Base-by-base conservation (phyloP, 805 yeast genomes). In the Tetrapisispora iriomotensis region DNA sequence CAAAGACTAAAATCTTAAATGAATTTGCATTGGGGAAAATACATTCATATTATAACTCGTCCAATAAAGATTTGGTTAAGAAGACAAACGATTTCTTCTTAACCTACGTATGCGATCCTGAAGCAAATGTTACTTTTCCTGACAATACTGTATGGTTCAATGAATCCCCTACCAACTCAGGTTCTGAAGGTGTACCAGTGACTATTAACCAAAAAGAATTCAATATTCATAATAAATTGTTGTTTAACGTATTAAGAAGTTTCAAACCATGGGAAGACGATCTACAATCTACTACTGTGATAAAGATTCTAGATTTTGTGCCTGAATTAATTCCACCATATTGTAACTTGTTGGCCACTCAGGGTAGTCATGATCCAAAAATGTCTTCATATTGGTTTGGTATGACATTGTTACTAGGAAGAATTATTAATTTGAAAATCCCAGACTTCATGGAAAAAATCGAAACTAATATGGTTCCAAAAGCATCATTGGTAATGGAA, bases 251-350 rank as follows among this genome's bases (percentile, higher is more conserved):
- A 5, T 54, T 87, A 18, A 75, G 76, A 7, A 64, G 68, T 23
- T 65, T 88, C 50, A 84, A 82, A 49, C 95, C 96, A 1, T 79
- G 94, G 84, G 87, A 82, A 45, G 80, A 82, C 45, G 71, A 70
- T 15, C 43, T 62, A 21, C 94, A 86, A 49, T 62, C 79, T 40
- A 70, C 71, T 12, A 66, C 82, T 14, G 71, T 70, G 0, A 50
- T 76, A 7, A 53, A 60, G 10, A 69, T 82, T 14, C 62, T 90
- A 28, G 44, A 59, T 4, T 53, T 64, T 26, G 66, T 75, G 29
- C 82, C 84, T 2, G 96, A 87, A 50, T 64, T 90, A 18, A 68
- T 83, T 1, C 77, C 85, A 1, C 82, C 87, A 1, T 88, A 81
- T 48, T 68, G 76, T 46, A 65, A 71, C 41, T 70, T 76, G 61